Percentiles rank a stretch among this genome's conserved stretches.
phyloP scores from a whole-genome alignment of 2,329 filamentous ascomycete genomes.

The Scedosporium apiospermum region DNA sequence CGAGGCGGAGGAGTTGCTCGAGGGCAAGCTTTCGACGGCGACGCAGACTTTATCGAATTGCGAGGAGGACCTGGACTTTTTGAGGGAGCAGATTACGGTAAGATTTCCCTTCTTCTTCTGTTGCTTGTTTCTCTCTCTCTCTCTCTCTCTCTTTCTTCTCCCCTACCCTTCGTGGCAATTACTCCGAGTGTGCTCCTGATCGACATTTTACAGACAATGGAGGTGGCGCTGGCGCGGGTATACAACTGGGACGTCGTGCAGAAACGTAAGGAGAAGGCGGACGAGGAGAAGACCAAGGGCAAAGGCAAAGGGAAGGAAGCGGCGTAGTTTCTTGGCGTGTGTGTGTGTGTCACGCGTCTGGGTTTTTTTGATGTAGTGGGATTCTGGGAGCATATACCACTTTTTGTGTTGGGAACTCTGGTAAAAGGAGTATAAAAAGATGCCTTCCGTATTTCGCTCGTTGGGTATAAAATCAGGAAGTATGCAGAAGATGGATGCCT shows the following conservation, averaged over 20 bases:
- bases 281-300: constrained; percentile 40
- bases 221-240: constrained; percentile 92
- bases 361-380: not conserved
- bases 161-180: not conserved
- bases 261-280: constrained; percentile 79
- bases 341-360: too few relatives aligned
- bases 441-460: too few relatives aligned
- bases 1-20: constrained; percentile 73
- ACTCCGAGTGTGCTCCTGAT: not conserved
- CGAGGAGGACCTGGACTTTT: constrained; percentile 91
- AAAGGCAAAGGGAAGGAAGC: constrained; percentile 26
- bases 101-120: not conserved
- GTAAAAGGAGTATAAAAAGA: too few relatives aligned
- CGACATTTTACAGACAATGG: constrained; percentile 62
- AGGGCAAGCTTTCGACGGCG: constrained; percentile 68
- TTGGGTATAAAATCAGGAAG: too few relatives aligned
- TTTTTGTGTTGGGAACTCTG: too few relatives aligned
- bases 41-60: constrained; percentile 76
- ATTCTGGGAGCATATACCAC: not conserved
- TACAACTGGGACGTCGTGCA: constrained; percentile 99
- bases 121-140: not conserved
- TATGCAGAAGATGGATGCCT: too few relatives aligned
- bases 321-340: not conserved
- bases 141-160: not conserved
- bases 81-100: constrained; percentile 94